Base-by-base conservation (phyloP, 345 rosid species). In the Aegle marmelos region DNA sequence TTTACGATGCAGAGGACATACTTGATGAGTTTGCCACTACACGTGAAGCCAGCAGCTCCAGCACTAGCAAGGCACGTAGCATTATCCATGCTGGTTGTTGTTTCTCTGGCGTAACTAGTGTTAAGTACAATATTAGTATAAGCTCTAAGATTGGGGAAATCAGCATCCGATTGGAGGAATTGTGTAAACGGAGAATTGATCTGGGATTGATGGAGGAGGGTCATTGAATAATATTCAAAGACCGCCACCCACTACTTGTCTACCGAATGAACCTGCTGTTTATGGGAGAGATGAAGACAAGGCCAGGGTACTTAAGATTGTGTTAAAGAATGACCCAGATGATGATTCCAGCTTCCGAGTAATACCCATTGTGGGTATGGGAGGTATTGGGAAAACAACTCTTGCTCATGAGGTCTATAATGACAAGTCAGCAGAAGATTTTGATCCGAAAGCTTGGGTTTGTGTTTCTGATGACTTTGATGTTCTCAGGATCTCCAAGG, bases 361-460 rank as follows among this genome's bases (percentile, higher is more conserved):
- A 9, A 48, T 80, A 17, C 68, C 83, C 28, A 64, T 81, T 0
- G 34, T 81, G 8, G 77, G 80, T 6, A 72, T 72, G 83, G 80
- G 80, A 13, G 80, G 83, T 2, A 25, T 81, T 2, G 83, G 83
- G 0, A 81, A 81, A 60, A 81, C 83, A 2, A 67, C 74, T 9
- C 78, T 81, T 5, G 75, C 83, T 41, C 80, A 31, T 25, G 13
- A 33, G 22, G 77, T 72, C 22, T 76, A 71, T 65, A 66, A 72
- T 34, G 74, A 58, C 21, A 53, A 14, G 37, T 56, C 45, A 1
- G 63, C 67, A 53, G 41, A 17, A 33, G 25, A 67, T 73, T 81
- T 81, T 62, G 57, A 66, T 2, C 14, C 13, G 27, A 72, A 41
- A 72, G 63, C 74, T 9, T 77, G 83, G 83, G 64, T 81, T 2